Conservation (phyloP, 78 protist species). For the Dictyostelium intermedium region DNA sequence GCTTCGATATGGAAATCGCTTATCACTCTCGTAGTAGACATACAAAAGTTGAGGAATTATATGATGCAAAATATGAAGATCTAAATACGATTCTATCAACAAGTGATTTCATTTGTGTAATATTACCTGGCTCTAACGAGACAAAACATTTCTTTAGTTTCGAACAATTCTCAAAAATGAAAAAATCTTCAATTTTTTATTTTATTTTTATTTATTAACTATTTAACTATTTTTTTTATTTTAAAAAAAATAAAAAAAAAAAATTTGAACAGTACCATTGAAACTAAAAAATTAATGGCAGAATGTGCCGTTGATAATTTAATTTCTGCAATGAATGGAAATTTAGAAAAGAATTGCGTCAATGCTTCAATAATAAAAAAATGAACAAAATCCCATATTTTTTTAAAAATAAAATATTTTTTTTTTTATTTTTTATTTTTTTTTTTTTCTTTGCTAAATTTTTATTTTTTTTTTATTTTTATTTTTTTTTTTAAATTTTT, state of each 20-base stretch:
- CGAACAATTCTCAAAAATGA: slow-evolving; percentile 23
- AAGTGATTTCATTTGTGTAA: slow-evolving; percentile 20
- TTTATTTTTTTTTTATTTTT: neutral
- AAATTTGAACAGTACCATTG: neutral
- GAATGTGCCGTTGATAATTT: slow-evolving; percentile 15
- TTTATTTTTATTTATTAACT: too few relatives aligned
- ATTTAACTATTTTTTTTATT: too few relatives aligned
- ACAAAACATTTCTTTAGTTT: slow-evolving; percentile 30
- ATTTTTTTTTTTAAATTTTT: neutral
- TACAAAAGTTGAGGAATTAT: neutral
- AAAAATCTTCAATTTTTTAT: slow-evolving; percentile 20
- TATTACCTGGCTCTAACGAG: slow-evolving; percentile 3
- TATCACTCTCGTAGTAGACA: neutral
- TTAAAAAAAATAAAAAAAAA: neutral
- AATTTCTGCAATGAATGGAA: neutral
- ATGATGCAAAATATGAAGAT: slow-evolving; percentile 1
- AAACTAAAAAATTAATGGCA: neutral
- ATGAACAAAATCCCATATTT: neutral
- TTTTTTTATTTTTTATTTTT: neutral
- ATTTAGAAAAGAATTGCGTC: slow-evolving; percentile 21
- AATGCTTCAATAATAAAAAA: neutral
- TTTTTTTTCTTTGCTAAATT: too few relatives aligned
- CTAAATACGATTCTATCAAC: neutral
- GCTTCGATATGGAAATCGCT: slow-evolving; percentile 62
- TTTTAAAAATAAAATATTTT: neutral